A percentile compares a stretch with the other conserved stretches of the same genome.
phyloP scores from a whole-genome alignment of 257 asterid genomes.

The Striga asiatica region DNA sequence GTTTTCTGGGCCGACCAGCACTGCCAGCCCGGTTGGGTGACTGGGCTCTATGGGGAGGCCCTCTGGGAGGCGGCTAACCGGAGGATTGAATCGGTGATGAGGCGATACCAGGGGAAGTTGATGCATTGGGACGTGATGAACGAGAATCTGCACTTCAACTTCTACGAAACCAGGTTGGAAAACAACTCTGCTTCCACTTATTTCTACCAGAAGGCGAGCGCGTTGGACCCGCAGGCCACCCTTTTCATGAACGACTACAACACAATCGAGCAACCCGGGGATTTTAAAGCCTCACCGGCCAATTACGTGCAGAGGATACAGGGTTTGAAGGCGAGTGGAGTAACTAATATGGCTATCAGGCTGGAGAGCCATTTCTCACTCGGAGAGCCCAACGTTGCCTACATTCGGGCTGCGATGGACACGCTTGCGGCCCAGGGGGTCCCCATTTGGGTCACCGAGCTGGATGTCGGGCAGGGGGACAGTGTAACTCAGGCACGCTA shows the following conservation, averaged over 20 bases:
- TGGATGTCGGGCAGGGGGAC: no score
- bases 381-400: no score
- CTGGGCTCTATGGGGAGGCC: not conserved
- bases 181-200: conserved; percentile 5
- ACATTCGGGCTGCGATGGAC: no score
- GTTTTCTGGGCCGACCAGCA: not conserved
- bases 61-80: conserved; percentile 12
- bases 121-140: conserved; percentile 45
- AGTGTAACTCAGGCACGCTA: no score
- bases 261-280: conserved; percentile 39
- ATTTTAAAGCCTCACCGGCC: conserved; percentile 24
- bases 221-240: conserved; percentile 20
- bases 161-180: conserved; percentile 38
- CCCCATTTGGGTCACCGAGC: no score
- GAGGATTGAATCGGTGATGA: conserved; percentile 18
- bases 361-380: conserved; percentile 57
- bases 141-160: conserved; percentile 31
- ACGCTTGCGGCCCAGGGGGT: no score
- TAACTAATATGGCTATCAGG: conserved; percentile 46
- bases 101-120: conserved; percentile 27
- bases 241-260: conserved; percentile 57
- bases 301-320: conserved; percentile 31
- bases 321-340: conserved; percentile 31
- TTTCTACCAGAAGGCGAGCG: conserved; percentile 22
- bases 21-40: not conserved